Percentiles rank a stretch among this genome's conserved stretches.
phyloP scores from a whole-genome alignment of 345 rosid species.

The Arabis alpina region DNA sequence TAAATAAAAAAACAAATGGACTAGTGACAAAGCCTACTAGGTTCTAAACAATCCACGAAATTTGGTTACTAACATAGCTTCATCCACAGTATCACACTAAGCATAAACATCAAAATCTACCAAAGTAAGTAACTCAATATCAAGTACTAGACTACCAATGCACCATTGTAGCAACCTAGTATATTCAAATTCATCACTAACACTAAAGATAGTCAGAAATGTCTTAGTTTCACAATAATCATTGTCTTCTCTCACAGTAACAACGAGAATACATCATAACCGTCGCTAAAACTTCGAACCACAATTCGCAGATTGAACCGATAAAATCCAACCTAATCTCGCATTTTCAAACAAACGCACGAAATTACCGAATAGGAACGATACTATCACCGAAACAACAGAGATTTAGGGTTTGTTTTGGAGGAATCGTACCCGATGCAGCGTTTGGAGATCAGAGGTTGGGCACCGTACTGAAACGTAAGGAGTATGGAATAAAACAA shows the following conservation, averaged over 20 bases:
- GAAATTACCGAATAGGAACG: background rate
- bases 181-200: background rate
- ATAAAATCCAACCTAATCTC: conserved; percentile 17
- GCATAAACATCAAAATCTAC: background rate
- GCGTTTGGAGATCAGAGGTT: conserved; percentile 93
- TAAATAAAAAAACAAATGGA: background rate
- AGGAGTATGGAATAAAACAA: conserved; percentile 76
- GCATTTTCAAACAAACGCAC: conserved; percentile 1
- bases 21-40: conserved; percentile 24
- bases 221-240: conserved; percentile 1
- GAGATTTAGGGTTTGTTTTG: background rate
- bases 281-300: background rate
- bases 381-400: background rate
- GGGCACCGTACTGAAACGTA: conserved; percentile 88
- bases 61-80: background rate
- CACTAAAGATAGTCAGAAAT: background rate
- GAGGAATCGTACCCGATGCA: conserved; percentile 61
- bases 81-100: background rate
- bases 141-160: background rate
- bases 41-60: background rate
- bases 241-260: conserved; percentile 14
- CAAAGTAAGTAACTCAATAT: conserved; percentile 7
- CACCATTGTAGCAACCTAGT: conserved; percentile 11
- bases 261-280: conserved; percentile 10
- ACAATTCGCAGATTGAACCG: background rate